Evolutionary conservation across 169 alveolate species (phyloP).

Genomic region (Cystoisospora suis): DNA sequence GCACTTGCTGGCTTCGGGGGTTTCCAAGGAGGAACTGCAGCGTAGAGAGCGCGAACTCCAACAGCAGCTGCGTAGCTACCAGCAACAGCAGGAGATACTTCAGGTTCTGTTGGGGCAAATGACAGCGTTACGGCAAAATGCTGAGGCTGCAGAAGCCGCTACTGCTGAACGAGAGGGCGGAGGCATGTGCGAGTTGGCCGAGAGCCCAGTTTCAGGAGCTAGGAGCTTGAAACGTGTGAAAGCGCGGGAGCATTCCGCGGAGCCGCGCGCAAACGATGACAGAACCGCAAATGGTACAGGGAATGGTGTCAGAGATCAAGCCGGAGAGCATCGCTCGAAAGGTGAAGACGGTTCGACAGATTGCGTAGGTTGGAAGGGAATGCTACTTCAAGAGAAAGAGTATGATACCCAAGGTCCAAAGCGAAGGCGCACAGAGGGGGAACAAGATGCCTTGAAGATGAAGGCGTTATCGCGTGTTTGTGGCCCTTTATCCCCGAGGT

Average conservation of each 20-base stretch:
- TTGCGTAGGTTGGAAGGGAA: too few species aligned
- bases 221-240: neutral
- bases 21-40: neutral
- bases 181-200: constrained; percentile 7
- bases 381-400: too few species aligned
- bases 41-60: neutral
- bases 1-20: neutral
- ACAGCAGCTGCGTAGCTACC: neutral
- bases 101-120: neutral
- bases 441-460: too few species aligned
- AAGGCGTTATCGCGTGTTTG: too few species aligned
- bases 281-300: neutral
- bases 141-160: neutral
- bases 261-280: neutral
- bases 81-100: neutral
- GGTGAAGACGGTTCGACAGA: too few species aligned
- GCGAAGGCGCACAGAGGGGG: too few species aligned
- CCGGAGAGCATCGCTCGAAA: too few species aligned
- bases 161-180: too few species aligned
- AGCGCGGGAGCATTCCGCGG: neutral
- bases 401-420: too few species aligned
- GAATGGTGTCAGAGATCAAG: neutral
- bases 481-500: too few species aligned
- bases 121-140: neutral
- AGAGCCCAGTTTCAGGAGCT: neutral